Evolutionary conservation across 192 early-diverging fungal genomes (phyloP).

Genomic region (Entophlyctis luteolus): DNA sequence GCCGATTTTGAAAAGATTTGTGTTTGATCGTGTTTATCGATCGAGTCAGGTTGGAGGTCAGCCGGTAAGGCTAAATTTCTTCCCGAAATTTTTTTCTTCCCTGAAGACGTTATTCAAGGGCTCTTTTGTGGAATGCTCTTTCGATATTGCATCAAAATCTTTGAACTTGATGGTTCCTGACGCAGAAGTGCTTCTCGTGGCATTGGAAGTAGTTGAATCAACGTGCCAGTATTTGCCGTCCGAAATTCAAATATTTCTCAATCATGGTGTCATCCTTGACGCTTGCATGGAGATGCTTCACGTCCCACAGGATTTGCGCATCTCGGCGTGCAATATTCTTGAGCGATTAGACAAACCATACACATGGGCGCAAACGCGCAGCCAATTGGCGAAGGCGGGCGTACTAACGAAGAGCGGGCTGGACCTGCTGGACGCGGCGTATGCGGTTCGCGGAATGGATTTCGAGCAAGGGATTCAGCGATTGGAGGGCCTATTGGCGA

Average conservation of each 20-base stretch:
- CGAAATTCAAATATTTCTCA: slow-evolving; percentile 48
- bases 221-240: slow-evolving; percentile 30
- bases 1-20: slow-evolving; percentile 74
- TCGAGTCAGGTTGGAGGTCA: slow-evolving; percentile 73
- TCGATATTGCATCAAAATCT: slow-evolving; percentile 79
- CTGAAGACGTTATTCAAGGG: too few species aligned
- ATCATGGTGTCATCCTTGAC: slow-evolving; percentile 70
- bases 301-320: slow-evolving; percentile 50
- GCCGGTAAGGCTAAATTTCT: too few species aligned
- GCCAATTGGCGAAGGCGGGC: slow-evolving; percentile 46
- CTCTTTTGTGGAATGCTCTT: slow-evolving; percentile 74
- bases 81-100: too few species aligned
- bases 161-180: slow-evolving; percentile 68
- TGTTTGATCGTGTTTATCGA: slow-evolving; percentile 78
- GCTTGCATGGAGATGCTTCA: slow-evolving; percentile 69
- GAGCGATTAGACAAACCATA: slow-evolving; percentile 59
- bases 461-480: slow-evolving; percentile 9
- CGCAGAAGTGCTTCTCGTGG: slow-evolving; percentile 84
- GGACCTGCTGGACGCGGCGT: slow-evolving; percentile 23
- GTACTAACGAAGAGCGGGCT: slow-evolving; percentile 15
- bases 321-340: slow-evolving; percentile 54
- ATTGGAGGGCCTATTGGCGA: slow-evolving; percentile 22
- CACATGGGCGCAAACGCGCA: slow-evolving; percentile 50
- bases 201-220: slow-evolving; percentile 44
- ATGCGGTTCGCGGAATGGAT: slow-evolving; percentile 18